Evolutionary conservation across 257 asterid genomes (phyloP), one percentile per base, ranked within the genome.

Genomic region (Fraxinus cuspidata): DNA sequence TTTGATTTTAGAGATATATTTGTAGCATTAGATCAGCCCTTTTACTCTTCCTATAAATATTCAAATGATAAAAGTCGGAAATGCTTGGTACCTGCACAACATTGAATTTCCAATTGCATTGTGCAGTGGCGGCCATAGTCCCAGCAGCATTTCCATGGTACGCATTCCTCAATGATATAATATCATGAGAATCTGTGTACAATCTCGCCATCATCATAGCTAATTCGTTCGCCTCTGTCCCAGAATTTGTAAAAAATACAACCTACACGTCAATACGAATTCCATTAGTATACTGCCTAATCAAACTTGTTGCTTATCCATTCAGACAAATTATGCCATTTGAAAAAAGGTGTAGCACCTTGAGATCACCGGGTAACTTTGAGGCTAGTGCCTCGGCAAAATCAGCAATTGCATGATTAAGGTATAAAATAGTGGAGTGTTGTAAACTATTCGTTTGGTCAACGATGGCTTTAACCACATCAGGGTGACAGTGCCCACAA

Each of bases 191-290:
- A 5, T 94, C 90, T 0, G 96, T 89, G 66, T 92, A 89, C 13
- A 92, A 70, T 44, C 94, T 84, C 2, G 97, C 94, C 91, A 92
- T 92, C 96, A 92, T 85, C 86, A 92, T 87, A 3, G 97, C 97
- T 53, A 92, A 67, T 38, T 92, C 96, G 69, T 90, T 92, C 0
- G 97, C 97, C 80, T 90, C 96, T 7, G 97, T 92, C 68, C 96
- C 97, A 1, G 97, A 92, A 82, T 90, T 92, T 2, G 97, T 92
- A 42, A 92, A 90, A 83, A 89, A 92, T 29, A 87, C 94, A 27
- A 90, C 94, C 96, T 92, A 70, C 32, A 66, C 2, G 78, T 49
- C 4, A 31, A 81, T 27, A 58, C 4, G 4, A n/a, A n/a, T 7
- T 9, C 13, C 34, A 5, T 25, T 27, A 25, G 16, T 3, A 63